Conservation (phyloP, 106 monocot species). For the Allium fistulosum region DNA sequence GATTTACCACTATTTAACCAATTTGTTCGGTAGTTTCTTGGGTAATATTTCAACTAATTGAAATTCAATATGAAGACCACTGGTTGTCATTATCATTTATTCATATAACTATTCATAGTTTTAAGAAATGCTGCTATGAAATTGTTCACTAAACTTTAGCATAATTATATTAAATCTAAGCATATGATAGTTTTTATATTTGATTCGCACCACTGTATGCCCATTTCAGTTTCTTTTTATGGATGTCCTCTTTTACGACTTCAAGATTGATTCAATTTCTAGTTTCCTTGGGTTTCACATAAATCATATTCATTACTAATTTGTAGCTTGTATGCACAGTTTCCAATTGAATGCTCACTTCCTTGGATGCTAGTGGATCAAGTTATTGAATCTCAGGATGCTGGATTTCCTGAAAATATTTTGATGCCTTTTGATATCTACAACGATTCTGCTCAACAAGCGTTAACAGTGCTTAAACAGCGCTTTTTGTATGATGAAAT, state of each 20-base stretch:
- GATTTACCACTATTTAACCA: background rate
- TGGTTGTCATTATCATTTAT: too few relatives aligned
- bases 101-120: too few relatives aligned
- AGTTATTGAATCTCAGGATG: constrained; percentile 75
- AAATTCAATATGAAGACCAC: too few relatives aligned
- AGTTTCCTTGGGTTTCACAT: background rate
- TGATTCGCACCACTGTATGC: too few relatives aligned
- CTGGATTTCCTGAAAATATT: constrained; percentile 84
- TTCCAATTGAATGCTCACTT: constrained; percentile 99
- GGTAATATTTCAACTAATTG: too few relatives aligned
- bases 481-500: constrained; percentile 99
- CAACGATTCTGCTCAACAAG: constrained; percentile 96
- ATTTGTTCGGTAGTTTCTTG: background rate
- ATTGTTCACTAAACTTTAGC: too few relatives aligned
- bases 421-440: constrained; percentile 97
- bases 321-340: constrained; percentile 31
- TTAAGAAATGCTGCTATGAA: too few relatives aligned
- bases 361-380: constrained; percentile 98
- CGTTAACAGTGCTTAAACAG: constrained; percentile 74
- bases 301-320: constrained; percentile 1
- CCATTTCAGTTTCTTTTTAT: too few relatives aligned
- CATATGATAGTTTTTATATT: too few relatives aligned
- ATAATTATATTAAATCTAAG: too few relatives aligned
- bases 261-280: too few relatives aligned
- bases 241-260: too few relatives aligned